Base-by-base conservation (phyloP, 345 rosid genomes). In the Boechera stricta region DNA sequence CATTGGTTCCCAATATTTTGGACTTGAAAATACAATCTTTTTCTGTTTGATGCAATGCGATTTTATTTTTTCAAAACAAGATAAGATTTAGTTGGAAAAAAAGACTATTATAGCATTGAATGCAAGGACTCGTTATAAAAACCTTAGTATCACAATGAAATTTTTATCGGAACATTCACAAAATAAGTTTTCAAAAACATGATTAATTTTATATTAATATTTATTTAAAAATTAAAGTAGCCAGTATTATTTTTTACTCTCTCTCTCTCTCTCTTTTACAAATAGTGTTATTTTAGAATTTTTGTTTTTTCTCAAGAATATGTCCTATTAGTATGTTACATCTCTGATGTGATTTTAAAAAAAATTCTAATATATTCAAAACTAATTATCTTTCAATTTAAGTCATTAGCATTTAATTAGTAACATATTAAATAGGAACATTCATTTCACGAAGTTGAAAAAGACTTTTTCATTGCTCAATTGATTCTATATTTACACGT, bases 1-100 rank as follows among this genome's bases (percentile, higher is more conserved):
- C 35, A 44, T 63, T 7, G 15, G 47, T 58, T 71, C 57, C 38
- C 21, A 15, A 13, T 47, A 2, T 47, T 71, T 33, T 59, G 55
- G 57, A 59, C 6, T 2, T 11, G 3, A 18, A 4, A 39, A 52
- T 2, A 38, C 2, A 47, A 6, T 10, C 0, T 45, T 13, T 35
- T 33, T 33, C 6, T 42, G 4, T 16, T 21, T 71, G 15, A 24
- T 13, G 45, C 31, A 11, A 44, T 70, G 7, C 31, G 24, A 13
- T 12, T 21, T 33, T 33, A 0, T 12, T 26, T 24, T 15, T 64
- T 15, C 10, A 9, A 9, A 44, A 12, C 26, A 24, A 5, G 13
- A 64, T 52, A 38, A 6, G 49, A 11, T 39, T 0, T 35, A 58
- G 12, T 58, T 15, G 18, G 13, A 57, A 8, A 16, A 16, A 7